A percentile compares a stretch with the other conserved stretches of the same genome.
These are phyloP conservation scores for Hibiscus mutabilis DNA, from an alignment of 345 rosid species.

Conservation along the genomic window DNA sequence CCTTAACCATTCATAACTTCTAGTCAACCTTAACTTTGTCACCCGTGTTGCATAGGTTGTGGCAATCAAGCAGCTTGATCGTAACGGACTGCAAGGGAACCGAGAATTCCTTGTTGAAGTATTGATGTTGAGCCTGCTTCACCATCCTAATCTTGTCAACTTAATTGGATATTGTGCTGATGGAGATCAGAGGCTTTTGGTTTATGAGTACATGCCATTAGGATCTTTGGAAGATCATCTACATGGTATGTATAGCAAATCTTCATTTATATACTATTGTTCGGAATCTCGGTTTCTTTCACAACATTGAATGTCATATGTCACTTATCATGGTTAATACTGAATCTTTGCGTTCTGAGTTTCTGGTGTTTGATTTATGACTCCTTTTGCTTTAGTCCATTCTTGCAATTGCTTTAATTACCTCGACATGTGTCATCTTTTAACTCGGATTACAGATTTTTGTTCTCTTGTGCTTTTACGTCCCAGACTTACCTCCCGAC, in stretches of 20 bases:
- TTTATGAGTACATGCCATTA: slow-evolving; percentile 92
- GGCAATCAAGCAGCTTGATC: slow-evolving; percentile 95
- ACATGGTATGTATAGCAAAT: slow-evolving; percentile 40
- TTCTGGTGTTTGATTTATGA: slow-evolving; percentile 6
- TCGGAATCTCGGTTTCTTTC: slow-evolving; percentile 6
- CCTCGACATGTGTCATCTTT: not conserved
- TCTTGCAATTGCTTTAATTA: not conserved
- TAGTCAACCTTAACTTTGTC: slow-evolving; percentile 13
- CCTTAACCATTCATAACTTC: not conserved
- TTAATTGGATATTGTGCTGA: slow-evolving; percentile 94
- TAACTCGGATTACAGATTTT: not conserved
- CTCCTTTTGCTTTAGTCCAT: not conserved
- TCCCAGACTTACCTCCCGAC: slow-evolving; percentile 53
- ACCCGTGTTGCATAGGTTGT: slow-evolving; percentile 49
- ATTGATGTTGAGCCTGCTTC: slow-evolving; percentile 86
- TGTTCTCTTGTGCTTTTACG: not conserved
- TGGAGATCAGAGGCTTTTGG: slow-evolving; percentile 93
- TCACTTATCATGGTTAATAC: slow-evolving; percentile 8
- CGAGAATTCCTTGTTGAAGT: slow-evolving; percentile 95
- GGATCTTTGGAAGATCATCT: slow-evolving; percentile 94
- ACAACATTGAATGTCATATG: not conserved
- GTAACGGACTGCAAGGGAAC: slow-evolving; percentile 92
- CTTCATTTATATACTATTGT: not conserved
- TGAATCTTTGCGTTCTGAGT: not conserved
- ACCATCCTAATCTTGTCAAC: slow-evolving; percentile 87